Base-by-base conservation (phyloP, 2,329 filamentous ascomycete genomes). In the Teratosphaeria nubilosa region DNA sequence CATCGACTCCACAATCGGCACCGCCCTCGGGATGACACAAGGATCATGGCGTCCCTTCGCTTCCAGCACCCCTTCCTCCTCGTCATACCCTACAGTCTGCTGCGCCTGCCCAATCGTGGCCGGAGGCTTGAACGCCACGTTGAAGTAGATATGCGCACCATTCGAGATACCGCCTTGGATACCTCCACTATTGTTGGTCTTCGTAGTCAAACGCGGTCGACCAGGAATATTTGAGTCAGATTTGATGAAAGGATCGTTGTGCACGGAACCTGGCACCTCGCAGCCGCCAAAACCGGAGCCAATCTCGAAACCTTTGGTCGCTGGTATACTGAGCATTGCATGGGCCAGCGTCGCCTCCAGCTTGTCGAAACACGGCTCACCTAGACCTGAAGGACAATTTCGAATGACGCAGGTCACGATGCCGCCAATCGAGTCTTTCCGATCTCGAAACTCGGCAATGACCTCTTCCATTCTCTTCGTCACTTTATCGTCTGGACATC, bases 111-210 rank as follows among this genome's bases (percentile, higher is more conserved):
- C 87, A 70, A 97, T 97, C 2, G 94, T 97, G 31, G 92, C 91
- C 2, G 92, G 86, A 10, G 92, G 89, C 81, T 97, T 97, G 84
- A 97, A 97, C 16, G 84, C 91, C 5, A 96, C 86, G 55, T 88
- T 85, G 83, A 97, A 97, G 81, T 94, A 97, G 76, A 97, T 90
- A 59, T 86, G 87, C 41, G 90, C 89, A 59, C 92, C 94, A 74
- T 97, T 97, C 55, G 88, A 87, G 75, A 97, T 97, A 56, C 92
- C 92, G 51, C 92, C 94, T 77, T 97, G 92, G 66, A 97, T 90
- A 63, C 92, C 94, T 13, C 92, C 92, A 1, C 87, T 92, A 79
- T 96, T 91, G 79, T 97, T 97, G 27, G 92, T 96, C 78, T 87
- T 88, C 58, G 92, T 96, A 9, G 85, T 86, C 56, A 96, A 81